phyloP scores from a whole-genome alignment of 768 basidiomycete species.

The Rhodotorula diobovata region DNA sequence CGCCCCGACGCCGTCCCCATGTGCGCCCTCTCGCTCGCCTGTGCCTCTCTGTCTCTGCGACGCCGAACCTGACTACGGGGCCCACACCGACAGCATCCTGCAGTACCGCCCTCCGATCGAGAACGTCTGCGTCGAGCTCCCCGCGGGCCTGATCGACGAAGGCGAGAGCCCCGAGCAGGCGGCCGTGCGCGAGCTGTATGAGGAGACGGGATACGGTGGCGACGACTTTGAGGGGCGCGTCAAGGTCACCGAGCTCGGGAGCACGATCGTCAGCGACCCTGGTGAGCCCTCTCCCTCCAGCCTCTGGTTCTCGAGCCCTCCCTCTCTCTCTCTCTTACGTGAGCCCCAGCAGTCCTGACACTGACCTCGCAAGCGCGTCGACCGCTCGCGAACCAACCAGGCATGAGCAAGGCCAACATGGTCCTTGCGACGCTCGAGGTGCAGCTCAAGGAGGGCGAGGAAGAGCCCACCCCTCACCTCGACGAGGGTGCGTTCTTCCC shows the following conservation, averaged over 20 bases:
- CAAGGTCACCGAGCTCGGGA: slow-evolving; percentile 55
- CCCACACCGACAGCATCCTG: slow-evolving; percentile 66
- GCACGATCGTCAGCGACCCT: slow-evolving; percentile 53
- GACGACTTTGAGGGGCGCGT: slow-evolving; percentile 48
- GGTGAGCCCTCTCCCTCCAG: background rate
- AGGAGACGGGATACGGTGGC: slow-evolving; percentile 82
- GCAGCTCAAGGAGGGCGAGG: slow-evolving; percentile 55
- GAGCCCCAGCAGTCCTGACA: too few species aligned
- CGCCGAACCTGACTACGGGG: background rate
- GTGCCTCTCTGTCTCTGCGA: background rate
- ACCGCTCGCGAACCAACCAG: slow-evolving; percentile 48
- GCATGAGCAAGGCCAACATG: slow-evolving; percentile 94
- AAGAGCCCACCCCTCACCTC: slow-evolving; percentile 63
- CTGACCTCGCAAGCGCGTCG: slow-evolving; percentile 4
- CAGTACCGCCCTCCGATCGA: slow-evolving; percentile 81
- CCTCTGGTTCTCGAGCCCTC: background rate
- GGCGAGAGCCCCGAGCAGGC: slow-evolving; percentile 74
- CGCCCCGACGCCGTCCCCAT: slow-evolving; percentile 46
- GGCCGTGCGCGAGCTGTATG: slow-evolving; percentile 80
- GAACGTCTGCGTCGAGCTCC: slow-evolving; percentile 53
- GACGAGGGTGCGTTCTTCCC: slow-evolving; percentile 50
- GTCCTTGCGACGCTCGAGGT: slow-evolving; percentile 64
- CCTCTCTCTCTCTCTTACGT: too few species aligned
- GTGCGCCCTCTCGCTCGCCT: slow-evolving; percentile 10
- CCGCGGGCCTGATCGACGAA: slow-evolving; percentile 74